Evolutionary conservation across 257 asterid genomes (phyloP).

Genomic region (Jaltomata sinuosa): DNA sequence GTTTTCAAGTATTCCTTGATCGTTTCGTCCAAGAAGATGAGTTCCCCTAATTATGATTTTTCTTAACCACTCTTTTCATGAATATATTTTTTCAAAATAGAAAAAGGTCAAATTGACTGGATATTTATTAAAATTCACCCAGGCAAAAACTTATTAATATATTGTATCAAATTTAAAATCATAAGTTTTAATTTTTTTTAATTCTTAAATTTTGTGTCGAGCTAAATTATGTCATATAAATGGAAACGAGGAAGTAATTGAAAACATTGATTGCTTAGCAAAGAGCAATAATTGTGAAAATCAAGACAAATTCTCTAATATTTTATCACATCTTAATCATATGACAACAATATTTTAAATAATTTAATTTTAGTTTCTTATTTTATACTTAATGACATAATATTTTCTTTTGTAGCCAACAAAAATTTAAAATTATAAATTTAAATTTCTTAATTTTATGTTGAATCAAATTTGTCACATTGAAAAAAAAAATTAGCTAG

Average conservation of each 20-base stretch:
- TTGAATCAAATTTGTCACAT: not conserved
- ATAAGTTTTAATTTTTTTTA: not conserved
- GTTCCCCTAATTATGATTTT: not conserved
- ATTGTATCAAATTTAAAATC: not conserved
- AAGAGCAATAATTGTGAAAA: conserved; percentile 4
- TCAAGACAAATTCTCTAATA: not conserved
- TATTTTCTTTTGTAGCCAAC: not conserved
- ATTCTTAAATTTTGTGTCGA: not conserved
- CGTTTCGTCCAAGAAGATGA: not conserved
- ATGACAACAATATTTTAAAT: not conserved
- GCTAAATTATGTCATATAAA: not conserved
- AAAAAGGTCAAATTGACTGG: no score
- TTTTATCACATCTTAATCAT: not conserved
- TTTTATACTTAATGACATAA: not conserved
- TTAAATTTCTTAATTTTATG: not conserved
- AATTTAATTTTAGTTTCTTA: not conserved
- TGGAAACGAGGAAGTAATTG: not conserved
- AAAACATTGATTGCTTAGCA: not conserved
- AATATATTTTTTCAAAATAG: no score
- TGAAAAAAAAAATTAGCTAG: not conserved
- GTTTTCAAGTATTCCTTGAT: not conserved
- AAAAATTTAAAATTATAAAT: not conserved
- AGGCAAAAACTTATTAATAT: no score
- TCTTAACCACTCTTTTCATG: no score
- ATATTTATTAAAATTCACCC: no score